Base-by-base conservation (phyloP, 2,329 filamentous ascomycete species). In the Pestalotiopsis sp. region DNA sequence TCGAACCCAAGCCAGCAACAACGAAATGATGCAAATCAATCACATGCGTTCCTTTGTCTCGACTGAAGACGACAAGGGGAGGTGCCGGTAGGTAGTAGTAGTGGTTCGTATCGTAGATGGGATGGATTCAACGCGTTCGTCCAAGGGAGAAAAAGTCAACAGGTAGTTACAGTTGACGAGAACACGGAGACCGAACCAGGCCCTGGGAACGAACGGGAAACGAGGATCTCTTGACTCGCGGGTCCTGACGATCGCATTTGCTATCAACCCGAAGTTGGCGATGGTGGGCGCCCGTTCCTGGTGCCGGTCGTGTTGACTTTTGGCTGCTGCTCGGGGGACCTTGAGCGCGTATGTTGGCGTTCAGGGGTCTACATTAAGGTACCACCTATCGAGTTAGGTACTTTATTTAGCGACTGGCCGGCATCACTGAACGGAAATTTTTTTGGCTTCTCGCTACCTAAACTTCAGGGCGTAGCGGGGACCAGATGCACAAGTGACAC, bases 221-320 rank as follows among this genome's bases (percentile, higher is more conserved):
- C 52, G 49, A 36, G 38, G 39, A 25, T 5, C 14, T 27, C 59
- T 62, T 38, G 59, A 62, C 59, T 62, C 59, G 59, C 31, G 61
- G 67, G 65, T 63, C 67, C 67, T 69, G 67, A 69, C 63, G 67
- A 69, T 69, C 63, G 52, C 57, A 62, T 69, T 68, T 59, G 45
- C 38, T 63, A 39, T 62, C 17, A 59, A 58, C 41, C 56, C 31
- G 17, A 57, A 52, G 20, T 45, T 31, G 20, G 52, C n/a, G 52
- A 58, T 25, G 52, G 52, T 12, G n/a, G n/a, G 11, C 27, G 23
- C 57, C 17, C 27, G 57, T n/a, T 59, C 57, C 57, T 36, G 9
- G 57, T 58, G 12, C 23, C 27, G 20, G 57, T 59, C 57, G 12
- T 62, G 59, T 36, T 62, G 59, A 62, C 57, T 59, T 27, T 36